A percentile compares a stretch with the other conserved stretches of the same genome.
Evolutionary conservation across 495 filamentous ascomycete genomes (phyloP).

Genomic region (Peziza echinospora): DNA sequence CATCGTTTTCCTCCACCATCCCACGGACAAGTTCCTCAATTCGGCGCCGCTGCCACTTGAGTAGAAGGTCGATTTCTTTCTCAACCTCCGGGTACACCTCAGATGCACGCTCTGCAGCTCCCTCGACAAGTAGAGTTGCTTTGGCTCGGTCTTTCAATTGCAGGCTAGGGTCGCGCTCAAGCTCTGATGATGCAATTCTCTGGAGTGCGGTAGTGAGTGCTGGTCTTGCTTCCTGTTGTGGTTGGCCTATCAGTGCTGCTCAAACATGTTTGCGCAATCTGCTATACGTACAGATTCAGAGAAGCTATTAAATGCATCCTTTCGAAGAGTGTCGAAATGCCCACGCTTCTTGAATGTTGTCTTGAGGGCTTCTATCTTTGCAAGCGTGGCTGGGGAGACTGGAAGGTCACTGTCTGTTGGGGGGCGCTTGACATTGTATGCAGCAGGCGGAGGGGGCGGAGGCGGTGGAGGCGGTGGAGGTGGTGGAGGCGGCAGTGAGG

Average conservation of each 20-base stretch:
- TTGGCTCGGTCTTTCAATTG: constrained; percentile 42
- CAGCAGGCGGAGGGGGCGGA: background rate
- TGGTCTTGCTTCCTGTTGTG: constrained; percentile 29
- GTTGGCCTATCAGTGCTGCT: background rate
- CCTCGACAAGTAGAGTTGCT: constrained; percentile 48
- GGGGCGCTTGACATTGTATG: background rate
- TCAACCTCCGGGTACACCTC: constrained; percentile 38
- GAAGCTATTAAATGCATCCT: constrained; percentile 41
- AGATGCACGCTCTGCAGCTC: constrained; percentile 41
- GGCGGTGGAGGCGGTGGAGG: background rate
- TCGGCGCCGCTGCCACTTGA: constrained; percentile 16
- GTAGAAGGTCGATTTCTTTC: constrained; percentile 31
- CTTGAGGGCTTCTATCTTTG: background rate
- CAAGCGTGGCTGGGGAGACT: background rate
- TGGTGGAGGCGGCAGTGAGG: background rate
- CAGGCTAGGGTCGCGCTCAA: constrained; percentile 41
- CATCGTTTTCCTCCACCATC: constrained; percentile 12
- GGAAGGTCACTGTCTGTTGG: background rate
- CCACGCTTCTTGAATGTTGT: constrained; percentile 47
- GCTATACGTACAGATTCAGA: constrained; percentile 25
- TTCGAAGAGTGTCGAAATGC: constrained; percentile 43
- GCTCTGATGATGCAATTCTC: constrained; percentile 38
- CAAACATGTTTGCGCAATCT: background rate
- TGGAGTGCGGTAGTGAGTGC: constrained; percentile 28
- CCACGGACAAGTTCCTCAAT: constrained; percentile 11